Evolutionary conservation across 331 rosid species (phyloP).

Genomic region (Quercus lobata): DNA sequence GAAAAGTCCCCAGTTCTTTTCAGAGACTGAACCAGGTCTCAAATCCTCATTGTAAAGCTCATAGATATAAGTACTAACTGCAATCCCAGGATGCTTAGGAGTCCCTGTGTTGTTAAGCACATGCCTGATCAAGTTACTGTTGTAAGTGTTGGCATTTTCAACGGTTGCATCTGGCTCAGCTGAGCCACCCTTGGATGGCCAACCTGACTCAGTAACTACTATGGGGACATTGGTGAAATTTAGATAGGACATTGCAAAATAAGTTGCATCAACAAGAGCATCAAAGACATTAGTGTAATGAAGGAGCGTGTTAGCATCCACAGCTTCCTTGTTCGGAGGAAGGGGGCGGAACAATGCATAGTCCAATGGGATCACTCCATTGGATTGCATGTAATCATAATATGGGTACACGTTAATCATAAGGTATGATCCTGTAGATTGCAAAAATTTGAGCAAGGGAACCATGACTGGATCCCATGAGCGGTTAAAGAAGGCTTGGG

Average conservation of each 20-base stretch:
- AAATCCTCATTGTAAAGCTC: slow-evolving; percentile 92
- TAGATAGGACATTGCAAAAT: slow-evolving; percentile 80
- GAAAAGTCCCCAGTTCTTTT: slow-evolving; percentile 90
- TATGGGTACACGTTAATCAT: slow-evolving; percentile 92
- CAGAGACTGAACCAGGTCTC: slow-evolving; percentile 75
- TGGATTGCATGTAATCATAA: slow-evolving; percentile 82
- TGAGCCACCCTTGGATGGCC: slow-evolving; percentile 92
- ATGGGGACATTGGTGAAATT: slow-evolving; percentile 75
- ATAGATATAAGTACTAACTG: slow-evolving; percentile 82
- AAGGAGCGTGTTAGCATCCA: slow-evolving; percentile 82
- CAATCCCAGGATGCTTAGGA: slow-evolving; percentile 86
- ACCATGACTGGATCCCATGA: slow-evolving; percentile 89
- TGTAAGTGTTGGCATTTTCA: slow-evolving; percentile 86
- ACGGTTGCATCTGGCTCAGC: slow-evolving; percentile 70
- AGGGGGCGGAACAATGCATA: slow-evolving; percentile 89
- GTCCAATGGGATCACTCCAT: slow-evolving; percentile 77
- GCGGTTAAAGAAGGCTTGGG: slow-evolving; percentile 91
- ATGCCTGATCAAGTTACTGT: slow-evolving; percentile 86
- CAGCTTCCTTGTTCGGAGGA: slow-evolving; percentile 94
- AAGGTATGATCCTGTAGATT: slow-evolving; percentile 71
- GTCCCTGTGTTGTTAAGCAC: slow-evolving; percentile 90
- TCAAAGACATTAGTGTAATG: slow-evolving; percentile 94
- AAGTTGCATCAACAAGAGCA: slow-evolving; percentile 89
- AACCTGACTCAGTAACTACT: slow-evolving; percentile 85
- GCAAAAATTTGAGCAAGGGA: slow-evolving; percentile 78